Conservation (phyloP, 2,329 filamentous ascomycete genomes). For the Chrysosporium queenslandicum region DNA sequence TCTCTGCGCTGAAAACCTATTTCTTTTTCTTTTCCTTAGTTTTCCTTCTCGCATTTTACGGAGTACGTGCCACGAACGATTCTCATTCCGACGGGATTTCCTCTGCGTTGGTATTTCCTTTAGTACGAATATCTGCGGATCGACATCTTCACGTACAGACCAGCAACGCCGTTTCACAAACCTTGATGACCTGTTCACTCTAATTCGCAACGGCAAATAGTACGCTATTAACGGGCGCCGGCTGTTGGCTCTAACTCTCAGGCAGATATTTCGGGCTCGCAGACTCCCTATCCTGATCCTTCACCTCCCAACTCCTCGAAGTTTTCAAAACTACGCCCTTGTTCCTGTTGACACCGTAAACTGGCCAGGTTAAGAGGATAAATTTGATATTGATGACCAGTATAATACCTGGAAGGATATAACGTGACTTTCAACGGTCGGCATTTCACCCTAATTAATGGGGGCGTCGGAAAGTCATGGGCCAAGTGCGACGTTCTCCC, state of each 20-base stretch:
- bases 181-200: background rate
- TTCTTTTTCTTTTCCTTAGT: background rate
- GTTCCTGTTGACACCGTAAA: too few species aligned
- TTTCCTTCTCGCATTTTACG: background rate
- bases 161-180: background rate
- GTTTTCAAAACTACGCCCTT: too few species aligned
- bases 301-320: background rate
- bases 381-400: background rate
- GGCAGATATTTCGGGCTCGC: background rate
- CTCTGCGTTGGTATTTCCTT: background rate
- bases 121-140: background rate
- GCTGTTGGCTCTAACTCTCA: too few species aligned
- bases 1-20: background rate
- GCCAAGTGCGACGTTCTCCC: slow-evolving; percentile 7
- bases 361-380: background rate
- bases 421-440: background rate
- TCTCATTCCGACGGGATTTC: background rate
- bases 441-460: background rate
- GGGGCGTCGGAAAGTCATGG: slow-evolving; percentile 10
- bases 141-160: background rate
- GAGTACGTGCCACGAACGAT: slow-evolving; percentile 1
- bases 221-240: background rate
- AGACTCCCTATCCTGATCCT: background rate
- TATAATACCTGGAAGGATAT: background rate
- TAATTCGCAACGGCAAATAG: too few species aligned